phyloP scores from a whole-genome alignment of 768 basidiomycete species.

The Russula earlei region DNA sequence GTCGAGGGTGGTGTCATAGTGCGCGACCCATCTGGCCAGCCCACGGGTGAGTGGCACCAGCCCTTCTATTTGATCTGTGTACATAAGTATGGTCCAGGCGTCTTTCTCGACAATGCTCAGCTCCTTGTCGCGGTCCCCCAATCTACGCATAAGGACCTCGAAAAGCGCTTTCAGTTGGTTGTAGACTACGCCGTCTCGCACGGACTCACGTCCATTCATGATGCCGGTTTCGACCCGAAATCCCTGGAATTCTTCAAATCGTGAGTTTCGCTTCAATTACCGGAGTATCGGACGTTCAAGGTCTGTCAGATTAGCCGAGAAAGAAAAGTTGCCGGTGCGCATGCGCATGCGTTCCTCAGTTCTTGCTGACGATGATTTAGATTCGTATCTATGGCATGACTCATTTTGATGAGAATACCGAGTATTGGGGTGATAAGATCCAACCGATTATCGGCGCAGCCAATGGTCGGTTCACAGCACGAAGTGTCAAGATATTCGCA shows the following conservation, averaged over 20 bases:
- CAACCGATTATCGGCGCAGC: conserved; percentile 45
- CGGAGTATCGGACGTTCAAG: neutral
- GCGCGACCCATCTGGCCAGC: conserved; percentile 52
- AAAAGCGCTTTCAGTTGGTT: conserved; percentile 50
- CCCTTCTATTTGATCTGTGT: neutral
- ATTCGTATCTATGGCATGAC: conserved; percentile 74
- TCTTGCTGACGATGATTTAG: conserved; percentile 28
- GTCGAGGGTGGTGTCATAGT: conserved; percentile 79
- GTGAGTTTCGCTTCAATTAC: conserved; percentile 30
- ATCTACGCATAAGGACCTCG: conserved; percentile 53
- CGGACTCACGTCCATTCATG: conserved; percentile 80
- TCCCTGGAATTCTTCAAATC: conserved; percentile 69
- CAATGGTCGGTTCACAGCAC: conserved; percentile 55
- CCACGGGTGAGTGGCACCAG: conserved; percentile 46
- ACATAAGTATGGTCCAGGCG: conserved; percentile 34
- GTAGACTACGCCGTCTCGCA: conserved; percentile 56
- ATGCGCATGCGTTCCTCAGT: neutral
- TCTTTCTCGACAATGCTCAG: conserved; percentile 83
- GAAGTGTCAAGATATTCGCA: conserved; percentile 74
- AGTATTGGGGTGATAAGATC: conserved; percentile 66
- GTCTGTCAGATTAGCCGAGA: conserved; percentile 47
- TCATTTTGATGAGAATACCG: conserved; percentile 53
- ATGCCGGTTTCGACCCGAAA: conserved; percentile 62
- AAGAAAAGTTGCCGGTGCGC: conserved; percentile 50
- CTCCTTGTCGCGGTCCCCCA: conserved; percentile 55